Evolutionary conservation across 1,284 basidiomycete genomes (phyloP).

Genomic region (Grifola frondosa): DNA sequence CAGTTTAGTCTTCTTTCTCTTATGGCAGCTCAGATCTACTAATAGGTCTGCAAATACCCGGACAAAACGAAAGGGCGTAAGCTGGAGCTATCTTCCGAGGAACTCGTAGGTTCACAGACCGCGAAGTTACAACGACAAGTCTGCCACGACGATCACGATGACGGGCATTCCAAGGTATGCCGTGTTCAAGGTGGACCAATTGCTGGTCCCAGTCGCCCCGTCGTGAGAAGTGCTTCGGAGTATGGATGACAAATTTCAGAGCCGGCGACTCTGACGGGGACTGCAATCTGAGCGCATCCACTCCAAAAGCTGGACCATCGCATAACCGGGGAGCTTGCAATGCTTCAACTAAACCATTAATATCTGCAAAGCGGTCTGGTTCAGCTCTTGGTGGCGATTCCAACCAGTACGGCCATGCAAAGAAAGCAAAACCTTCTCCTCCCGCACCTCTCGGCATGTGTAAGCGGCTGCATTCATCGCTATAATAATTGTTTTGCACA

Average conservation of each 20-base stretch:
- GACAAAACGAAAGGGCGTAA: constrained; percentile 56
- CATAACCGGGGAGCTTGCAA: not conserved
- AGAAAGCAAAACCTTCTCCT: constrained; percentile 12
- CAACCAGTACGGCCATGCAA: constrained; percentile 1
- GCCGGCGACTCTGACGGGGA: constrained; percentile 5
- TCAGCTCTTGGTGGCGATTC: no score
- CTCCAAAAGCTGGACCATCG: not conserved
- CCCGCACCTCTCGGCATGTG: constrained; percentile 12
- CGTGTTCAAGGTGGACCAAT: no score
- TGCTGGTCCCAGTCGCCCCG: no score
- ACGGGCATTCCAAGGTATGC: constrained; percentile 13
- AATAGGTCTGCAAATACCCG: constrained; percentile 73
- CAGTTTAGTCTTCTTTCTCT: not conserved
- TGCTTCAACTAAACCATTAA: no score
- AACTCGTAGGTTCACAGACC: constrained; percentile 37
- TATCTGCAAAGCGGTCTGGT: no score
- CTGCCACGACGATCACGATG: constrained; percentile 28
- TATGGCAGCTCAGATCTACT: not conserved
- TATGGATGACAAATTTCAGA: constrained; percentile 6
- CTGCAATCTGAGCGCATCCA: not conserved
- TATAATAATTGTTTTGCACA: constrained; percentile 4
- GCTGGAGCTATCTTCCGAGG: constrained; percentile 48
- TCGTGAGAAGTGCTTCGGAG: no score
- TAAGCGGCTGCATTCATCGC: constrained; percentile 44
- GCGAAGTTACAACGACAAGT: constrained; percentile 23